Conservation (phyloP, 345 rosid species). For the Eucalyptus brandiana region DNA sequence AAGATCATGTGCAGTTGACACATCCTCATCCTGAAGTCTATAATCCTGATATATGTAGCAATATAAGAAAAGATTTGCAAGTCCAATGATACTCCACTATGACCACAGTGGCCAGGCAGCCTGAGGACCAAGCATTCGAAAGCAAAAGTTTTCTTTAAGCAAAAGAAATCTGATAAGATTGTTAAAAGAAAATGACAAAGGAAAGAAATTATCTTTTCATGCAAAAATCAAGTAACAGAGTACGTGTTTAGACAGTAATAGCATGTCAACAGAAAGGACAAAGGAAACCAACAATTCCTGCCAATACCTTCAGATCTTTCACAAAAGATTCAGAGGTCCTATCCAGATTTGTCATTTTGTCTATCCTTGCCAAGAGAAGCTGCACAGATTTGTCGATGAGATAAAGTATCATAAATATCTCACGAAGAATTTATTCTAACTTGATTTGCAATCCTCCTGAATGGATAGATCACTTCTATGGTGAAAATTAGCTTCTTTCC, state of each 20-base stretch:
- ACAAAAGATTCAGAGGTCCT: slow-evolving; percentile 16
- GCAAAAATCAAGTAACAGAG: background rate
- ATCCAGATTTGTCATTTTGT: slow-evolving; percentile 6
- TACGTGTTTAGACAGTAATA: background rate
- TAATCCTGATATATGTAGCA: background rate
- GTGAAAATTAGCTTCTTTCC: background rate
- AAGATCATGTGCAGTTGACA: background rate
- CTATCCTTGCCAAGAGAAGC: slow-evolving; percentile 43
- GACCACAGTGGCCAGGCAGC: background rate
- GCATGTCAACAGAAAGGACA: background rate
- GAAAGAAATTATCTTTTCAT: background rate
- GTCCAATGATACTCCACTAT: background rate
- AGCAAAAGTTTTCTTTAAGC: background rate
- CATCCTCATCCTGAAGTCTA: background rate
- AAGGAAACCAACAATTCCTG: background rate
- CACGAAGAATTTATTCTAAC: background rate
- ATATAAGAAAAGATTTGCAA: background rate
- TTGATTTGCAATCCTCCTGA: background rate
- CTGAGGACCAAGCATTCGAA: background rate
- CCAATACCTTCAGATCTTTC: slow-evolving; percentile 35
- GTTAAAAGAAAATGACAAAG: background rate
- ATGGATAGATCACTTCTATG: background rate
- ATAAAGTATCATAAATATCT: background rate
- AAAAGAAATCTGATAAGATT: background rate
- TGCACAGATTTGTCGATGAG: slow-evolving; percentile 2